Evolutionary conservation across 257 asterid genomes (phyloP), one percentile per base, ranked within the genome.

Genomic region (Thymus quinquecostatus): DNA sequence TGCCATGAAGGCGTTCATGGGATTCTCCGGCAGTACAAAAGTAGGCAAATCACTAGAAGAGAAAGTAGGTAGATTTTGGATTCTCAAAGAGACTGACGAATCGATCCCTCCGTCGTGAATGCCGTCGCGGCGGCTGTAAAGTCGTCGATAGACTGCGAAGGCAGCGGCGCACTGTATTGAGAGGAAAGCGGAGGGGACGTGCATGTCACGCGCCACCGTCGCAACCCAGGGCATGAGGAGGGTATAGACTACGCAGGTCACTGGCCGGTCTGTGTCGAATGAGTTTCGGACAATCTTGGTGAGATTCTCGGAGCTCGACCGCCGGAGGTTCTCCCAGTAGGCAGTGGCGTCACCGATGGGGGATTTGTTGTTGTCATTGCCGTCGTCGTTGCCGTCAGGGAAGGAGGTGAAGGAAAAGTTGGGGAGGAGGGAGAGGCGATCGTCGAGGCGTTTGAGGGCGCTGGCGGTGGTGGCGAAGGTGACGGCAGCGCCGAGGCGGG

Each of bases 211-310:
- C 14, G 87, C 92, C 36, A 87, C 79, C 49, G 21, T 7, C 2
- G 87, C 80, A 6, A 48, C 90, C 90, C 92, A 88, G 0, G 90
- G 87, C 21, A 84, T 13, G 66, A 84, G 74, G 28, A 83, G 14
- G 58, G 81, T 79, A 64, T 86, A 84, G 13, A 86, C 76, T 2
- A 88, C 33, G 56, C 78, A 76, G 2, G 81, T 80, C 55, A 86
- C 81, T 10, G 75, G 82, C 4, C 56, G 67, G 65, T 82, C 87
- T 2, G 69, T 71, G 60, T 60, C 59, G 1, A 30, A 50, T 12
- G 62, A 68, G 5, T 47, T 64, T 0, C 44, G 56, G 40, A 86
- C 28, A 4, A 80, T 58, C 8, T 38, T 38, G n/a, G 47, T n/a
- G 58, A 84, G 68, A 21, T 27, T 60, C 59, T 69, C 7, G 2